phyloP scores from a whole-genome alignment of 257 asterid genomes.

The Henckelia pumila region DNA sequence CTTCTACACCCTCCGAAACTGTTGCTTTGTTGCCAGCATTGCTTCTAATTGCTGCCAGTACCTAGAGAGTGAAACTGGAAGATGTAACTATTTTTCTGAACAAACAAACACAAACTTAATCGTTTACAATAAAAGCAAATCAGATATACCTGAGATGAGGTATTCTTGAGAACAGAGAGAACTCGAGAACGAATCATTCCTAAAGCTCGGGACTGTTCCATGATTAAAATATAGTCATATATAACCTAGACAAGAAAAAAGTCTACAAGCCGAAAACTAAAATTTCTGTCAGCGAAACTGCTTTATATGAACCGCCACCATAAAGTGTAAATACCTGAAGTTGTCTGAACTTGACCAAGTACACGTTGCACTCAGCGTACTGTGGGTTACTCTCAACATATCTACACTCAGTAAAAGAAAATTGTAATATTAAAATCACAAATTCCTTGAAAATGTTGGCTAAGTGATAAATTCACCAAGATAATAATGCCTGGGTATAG shows the following conservation, averaged over 20 bases:
- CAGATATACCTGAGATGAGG: conserved; percentile 82
- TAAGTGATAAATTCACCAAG: conserved; percentile 6
- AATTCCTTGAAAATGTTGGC: conserved; percentile 2
- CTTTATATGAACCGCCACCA: conserved; percentile 12
- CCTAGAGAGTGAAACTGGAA: conserved; percentile 39
- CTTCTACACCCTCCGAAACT: conserved; percentile 91
- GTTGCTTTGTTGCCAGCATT: conserved; percentile 68
- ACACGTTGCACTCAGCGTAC: conserved; percentile 95
- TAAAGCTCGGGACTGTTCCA: conserved; percentile 88
- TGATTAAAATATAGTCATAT: conserved; percentile 23
- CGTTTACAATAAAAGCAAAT: conserved; percentile 22
- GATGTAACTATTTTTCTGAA: conserved; percentile 23
- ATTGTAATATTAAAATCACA: conserved; percentile 13
- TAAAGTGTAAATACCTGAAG: conserved; percentile 67
- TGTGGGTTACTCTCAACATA: conserved; percentile 97
- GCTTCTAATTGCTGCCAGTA: conserved; percentile 77
- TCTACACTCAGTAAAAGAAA: conserved; percentile 39
- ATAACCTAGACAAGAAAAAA: conserved; percentile 22
- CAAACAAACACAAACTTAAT: conserved; percentile 21
- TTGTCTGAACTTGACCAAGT: conserved; percentile 96
- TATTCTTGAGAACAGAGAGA: conserved; percentile 75
- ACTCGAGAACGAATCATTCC: conserved; percentile 92
- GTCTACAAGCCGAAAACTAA: conserved; percentile 19
- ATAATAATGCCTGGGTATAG: conserved; percentile 14
- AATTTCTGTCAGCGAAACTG: conserved; percentile 11